Conservation (phyloP, 2,329 filamentous ascomycete species). For the Colletotrichum scovillei region DNA sequence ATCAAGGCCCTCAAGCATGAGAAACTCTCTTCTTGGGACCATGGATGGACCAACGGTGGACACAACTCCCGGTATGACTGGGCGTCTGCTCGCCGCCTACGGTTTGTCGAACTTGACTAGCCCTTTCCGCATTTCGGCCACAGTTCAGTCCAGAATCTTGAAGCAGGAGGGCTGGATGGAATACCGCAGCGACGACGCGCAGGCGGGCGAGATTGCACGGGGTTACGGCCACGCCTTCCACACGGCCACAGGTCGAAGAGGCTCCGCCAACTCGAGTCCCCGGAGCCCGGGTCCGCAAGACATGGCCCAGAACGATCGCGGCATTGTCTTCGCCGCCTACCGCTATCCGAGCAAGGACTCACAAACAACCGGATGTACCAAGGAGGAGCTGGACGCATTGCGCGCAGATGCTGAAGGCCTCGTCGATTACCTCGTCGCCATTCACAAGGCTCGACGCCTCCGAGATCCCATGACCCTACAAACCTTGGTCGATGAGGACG, state of each 20-base stretch:
- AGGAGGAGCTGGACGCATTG: conserved; percentile 57
- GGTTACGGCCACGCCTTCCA: conserved; percentile 67
- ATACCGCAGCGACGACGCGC: conserved; percentile 57
- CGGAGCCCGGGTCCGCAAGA: conserved; percentile 20
- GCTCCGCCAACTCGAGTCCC: conserved; percentile 2
- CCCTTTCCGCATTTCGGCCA: conserved; percentile 63
- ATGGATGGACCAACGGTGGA: conserved; percentile 32
- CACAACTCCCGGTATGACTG: conserved; percentile 49
- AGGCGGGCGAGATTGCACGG: conserved; percentile 57
- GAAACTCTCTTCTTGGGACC: conserved; percentile 20
- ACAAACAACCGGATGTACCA: conserved; percentile 47
- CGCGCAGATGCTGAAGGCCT: conserved; percentile 62
- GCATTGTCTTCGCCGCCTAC: conserved; percentile 68
- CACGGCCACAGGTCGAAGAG: conserved; percentile 49
- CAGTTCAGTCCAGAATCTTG: conserved; percentile 63
- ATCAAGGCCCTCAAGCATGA: conserved; percentile 36
- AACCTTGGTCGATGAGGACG: conserved; percentile 26
- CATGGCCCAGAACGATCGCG: conserved; percentile 53
- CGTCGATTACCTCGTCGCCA: conserved; percentile 64
- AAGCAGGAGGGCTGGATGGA: conserved; percentile 64
- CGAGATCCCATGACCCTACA: conserved; percentile 38
- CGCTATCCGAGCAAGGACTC: conserved; percentile 57
- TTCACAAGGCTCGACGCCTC: conserved; percentile 53
- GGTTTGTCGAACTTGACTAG: conserved; percentile 62
- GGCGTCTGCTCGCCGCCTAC: conserved; percentile 66